These are phyloP conservation scores for Lipomyces mesembrius DNA, from an alignment of 805 yeast genomes.

Conservation along the genomic window DNA sequence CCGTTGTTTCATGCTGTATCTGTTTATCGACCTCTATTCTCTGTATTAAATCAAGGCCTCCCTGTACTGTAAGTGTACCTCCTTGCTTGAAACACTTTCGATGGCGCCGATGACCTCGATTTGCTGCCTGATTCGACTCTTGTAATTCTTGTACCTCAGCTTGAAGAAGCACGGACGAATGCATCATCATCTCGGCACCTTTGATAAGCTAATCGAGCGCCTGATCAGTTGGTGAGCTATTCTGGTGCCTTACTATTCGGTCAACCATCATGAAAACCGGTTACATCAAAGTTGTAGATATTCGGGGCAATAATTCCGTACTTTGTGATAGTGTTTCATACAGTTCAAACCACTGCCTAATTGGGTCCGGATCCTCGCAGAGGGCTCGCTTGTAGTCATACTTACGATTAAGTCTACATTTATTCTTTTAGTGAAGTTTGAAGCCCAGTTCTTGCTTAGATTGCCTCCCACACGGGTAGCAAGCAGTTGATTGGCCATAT, in stretches of 20 bases:
- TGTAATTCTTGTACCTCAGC: neutral
- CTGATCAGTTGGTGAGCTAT: conserved; percentile 1
- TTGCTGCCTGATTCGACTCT: neutral
- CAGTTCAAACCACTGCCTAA: too few species aligned
- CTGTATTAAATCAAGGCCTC: conserved; percentile 1
- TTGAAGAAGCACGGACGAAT: neutral
- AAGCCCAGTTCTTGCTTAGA: too few species aligned
- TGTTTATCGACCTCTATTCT: neutral
- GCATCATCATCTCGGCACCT: conserved; percentile 1
- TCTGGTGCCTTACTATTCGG: conserved; percentile 1
- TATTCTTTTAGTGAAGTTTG: too few species aligned
- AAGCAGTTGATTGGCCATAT: too few species aligned
- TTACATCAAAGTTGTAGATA: too few species aligned
- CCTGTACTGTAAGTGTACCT: neutral
- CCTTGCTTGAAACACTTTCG: neutral
- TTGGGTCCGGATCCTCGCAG: too few species aligned
- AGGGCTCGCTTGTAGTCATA: too few species aligned
- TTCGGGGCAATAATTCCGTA: too few species aligned
- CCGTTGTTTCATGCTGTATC: neutral
- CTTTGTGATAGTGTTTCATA: too few species aligned
- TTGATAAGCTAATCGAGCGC: neutral
- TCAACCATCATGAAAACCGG: neutral
- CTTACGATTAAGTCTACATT: too few species aligned
- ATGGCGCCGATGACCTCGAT: neutral
- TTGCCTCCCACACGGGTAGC: too few species aligned